Evolutionary conservation across 352 stramenopile genomes (phyloP), one percentile per base, ranked within the genome.

Genomic region (Pythium angustatum): DNA sequence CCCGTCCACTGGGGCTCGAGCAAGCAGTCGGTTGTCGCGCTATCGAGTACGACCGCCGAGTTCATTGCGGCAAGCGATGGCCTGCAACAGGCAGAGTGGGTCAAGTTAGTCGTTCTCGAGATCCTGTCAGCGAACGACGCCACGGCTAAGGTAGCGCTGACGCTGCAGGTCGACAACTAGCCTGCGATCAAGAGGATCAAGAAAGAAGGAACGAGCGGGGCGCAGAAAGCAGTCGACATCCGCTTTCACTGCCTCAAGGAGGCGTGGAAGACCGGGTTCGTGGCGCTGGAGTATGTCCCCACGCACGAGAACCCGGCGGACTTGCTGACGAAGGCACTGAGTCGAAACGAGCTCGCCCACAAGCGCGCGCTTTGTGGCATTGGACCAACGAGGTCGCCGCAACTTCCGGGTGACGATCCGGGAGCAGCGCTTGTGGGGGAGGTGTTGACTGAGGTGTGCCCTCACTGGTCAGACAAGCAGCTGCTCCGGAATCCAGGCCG

Each of bases 11-110:
- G 70, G 57, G 53, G n/a, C 0, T 61, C 33, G 2, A 55, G 11
- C 5, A 77, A 77, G 53, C 70, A 77, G 33, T 61, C 61, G 0
- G 40, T 69, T 0, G 66, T 77, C 2, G 62, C 70, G 0, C 36
- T 58, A 24, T 77, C 66, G 3, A 77, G 55, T 12, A 72, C 58
- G 1, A 36, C 28, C 0, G 61, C 63, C 28, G 64, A 64, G 43
- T 59, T 65, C 26, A 63, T 59, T 15, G 56, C 64, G 2, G 22
- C 27, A 17, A 22, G 40, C 48, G 48, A 54, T 28, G 24, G 11
- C n/a, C 24, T 33, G 10, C 44, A 24, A 17, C 41, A 27, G 41
- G 33, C 33, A 14, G 33, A 38, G 33, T 38, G 33, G 33, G 14
- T 38, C 33, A 38, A 38, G 33, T 14, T 38, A 7, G 33, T 38